Base-by-base conservation (phyloP, 768 basidiomycete genomes). In the Hemileccinum rubropunctum region DNA sequence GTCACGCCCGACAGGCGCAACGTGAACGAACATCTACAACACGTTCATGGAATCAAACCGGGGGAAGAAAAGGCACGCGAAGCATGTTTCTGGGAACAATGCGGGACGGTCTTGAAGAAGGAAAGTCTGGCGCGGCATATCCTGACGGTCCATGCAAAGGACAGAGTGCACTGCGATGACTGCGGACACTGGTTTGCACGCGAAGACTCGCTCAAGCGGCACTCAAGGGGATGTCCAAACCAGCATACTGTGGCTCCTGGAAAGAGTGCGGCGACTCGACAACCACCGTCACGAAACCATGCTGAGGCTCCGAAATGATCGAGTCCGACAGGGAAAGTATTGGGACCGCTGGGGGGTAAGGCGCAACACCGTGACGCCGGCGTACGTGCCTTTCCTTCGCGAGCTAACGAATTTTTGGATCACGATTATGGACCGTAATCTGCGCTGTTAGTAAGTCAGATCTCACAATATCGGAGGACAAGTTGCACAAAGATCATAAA, bases 121-220 rank as follows among this genome's bases (percentile, higher is more conserved):
- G 67, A 69, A 40, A 69, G 65, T 36, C 42, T 67, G 3, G 45
- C 45, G 11, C 58, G 67, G 1, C 66, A 69, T 26, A 56, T 67
- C 15, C 34, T 58, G 36, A 45, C 67, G 11, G 54, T 69, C 0
- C 67, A 67, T 33, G 37, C 59, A 12, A 61, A 51, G 50, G 42
- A 58, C 18, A 42, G 26, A 17, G 52, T 46, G 2, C 28, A 40
- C 1, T 69, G 67, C 5, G 0, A 3, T 2, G 10, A 39, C 9
- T 67, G 67, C 17, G 53, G 59, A 21, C 2, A 41, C 41, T 14
- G 0, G 10, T 67, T 69, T 56, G 61, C 67, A 30, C 63, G 67
- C 0, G 60, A 52, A n/a, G 65, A 67, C 21, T 67, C 65, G 1
- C 50, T 69, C 17, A 64, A 53, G 53, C 56, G 65, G 9, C 65